These are phyloP conservation scores for Scleromitrula shiraiana DNA, from an alignment of 2,329 filamentous ascomycete genomes.

Conservation along the genomic window DNA sequence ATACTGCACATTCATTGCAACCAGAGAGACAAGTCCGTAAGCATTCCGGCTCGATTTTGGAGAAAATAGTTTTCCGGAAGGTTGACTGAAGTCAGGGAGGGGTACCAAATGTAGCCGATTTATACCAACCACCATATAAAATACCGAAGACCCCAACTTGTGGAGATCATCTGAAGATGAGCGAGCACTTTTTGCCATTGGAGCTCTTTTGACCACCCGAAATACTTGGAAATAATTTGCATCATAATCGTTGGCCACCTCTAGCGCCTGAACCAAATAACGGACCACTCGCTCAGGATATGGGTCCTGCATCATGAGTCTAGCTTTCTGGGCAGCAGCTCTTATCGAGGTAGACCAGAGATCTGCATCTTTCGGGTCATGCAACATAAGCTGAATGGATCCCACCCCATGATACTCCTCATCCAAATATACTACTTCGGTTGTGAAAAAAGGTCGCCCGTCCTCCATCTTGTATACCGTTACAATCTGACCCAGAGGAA, in stretches of 20 bases:
- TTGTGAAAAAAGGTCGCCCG: constrained; percentile 55
- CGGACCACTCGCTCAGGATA: constrained; percentile 54
- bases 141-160: constrained; percentile 56
- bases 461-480: constrained; percentile 61
- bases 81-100: constrained; percentile 48
- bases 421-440: constrained; percentile 61
- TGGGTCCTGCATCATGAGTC: constrained; percentile 41
- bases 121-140: constrained; percentile 60
- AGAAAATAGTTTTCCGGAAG: constrained; percentile 35
- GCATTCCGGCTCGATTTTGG: constrained; percentile 40
- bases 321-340: constrained; percentile 47
- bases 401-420: constrained; percentile 54
- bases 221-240: constrained; percentile 60
- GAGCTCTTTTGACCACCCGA: constrained; percentile 57
- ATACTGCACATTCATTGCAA: constrained; percentile 49
- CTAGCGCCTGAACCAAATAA: constrained; percentile 53
- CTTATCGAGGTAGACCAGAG: constrained; percentile 57
- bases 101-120: constrained; percentile 63
- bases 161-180: constrained; percentile 59
- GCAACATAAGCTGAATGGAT: constrained; percentile 55
- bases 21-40: constrained; percentile 56
- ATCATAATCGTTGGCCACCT: constrained; percentile 61
- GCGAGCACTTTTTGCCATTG: constrained; percentile 42
- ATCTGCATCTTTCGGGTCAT: constrained; percentile 56
- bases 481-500: constrained; percentile 57